Percentiles rank a stretch among this genome's conserved stretches.
Evolutionary conservation across 176 grass and related monocot genomes (phyloP).

Genomic region (Ensete glaucum): DNA sequence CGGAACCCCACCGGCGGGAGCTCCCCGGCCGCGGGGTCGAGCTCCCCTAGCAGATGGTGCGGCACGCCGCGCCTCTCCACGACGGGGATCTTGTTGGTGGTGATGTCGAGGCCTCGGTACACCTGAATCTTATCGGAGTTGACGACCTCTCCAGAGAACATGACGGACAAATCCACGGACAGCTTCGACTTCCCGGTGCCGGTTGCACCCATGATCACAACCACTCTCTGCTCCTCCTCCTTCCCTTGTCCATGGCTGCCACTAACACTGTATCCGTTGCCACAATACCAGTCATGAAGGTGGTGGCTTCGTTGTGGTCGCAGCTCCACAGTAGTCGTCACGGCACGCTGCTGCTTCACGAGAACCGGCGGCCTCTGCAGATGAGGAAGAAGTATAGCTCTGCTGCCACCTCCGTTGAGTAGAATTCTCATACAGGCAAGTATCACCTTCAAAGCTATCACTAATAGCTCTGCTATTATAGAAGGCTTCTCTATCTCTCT

Average conservation of each 20-base stretch:
- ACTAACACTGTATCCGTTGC: background rate
- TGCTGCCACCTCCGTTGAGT: too few species aligned
- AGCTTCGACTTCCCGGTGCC: slow-evolving; percentile 81
- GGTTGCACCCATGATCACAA: slow-evolving; percentile 71
- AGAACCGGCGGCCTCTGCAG: too few species aligned
- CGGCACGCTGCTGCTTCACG: too few species aligned
- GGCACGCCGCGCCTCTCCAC: slow-evolving; percentile 47
- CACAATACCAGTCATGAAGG: background rate
- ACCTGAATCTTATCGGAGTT: slow-evolving; percentile 94
- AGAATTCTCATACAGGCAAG: too few species aligned
- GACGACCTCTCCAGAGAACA: slow-evolving; percentile 61
- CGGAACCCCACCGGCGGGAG: slow-evolving; percentile 32
- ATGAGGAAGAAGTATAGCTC: too few species aligned
- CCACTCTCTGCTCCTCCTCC: slow-evolving; percentile 19
- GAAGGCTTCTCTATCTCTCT: too few species aligned
- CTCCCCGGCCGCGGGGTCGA: slow-evolving; percentile 35
- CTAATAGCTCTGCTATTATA: too few species aligned
- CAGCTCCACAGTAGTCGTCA: background rate
- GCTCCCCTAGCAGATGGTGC: slow-evolving; percentile 69
- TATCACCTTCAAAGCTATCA: too few species aligned
- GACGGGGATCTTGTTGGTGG: slow-evolving; percentile 67
- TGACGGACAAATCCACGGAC: slow-evolving; percentile 56
- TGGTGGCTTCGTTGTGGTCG: too few species aligned
- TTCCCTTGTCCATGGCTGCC: background rate
- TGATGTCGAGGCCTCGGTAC: slow-evolving; percentile 67